phyloP scores from a whole-genome alignment of 345 rosid species.

The Citrus reticulata region DNA sequence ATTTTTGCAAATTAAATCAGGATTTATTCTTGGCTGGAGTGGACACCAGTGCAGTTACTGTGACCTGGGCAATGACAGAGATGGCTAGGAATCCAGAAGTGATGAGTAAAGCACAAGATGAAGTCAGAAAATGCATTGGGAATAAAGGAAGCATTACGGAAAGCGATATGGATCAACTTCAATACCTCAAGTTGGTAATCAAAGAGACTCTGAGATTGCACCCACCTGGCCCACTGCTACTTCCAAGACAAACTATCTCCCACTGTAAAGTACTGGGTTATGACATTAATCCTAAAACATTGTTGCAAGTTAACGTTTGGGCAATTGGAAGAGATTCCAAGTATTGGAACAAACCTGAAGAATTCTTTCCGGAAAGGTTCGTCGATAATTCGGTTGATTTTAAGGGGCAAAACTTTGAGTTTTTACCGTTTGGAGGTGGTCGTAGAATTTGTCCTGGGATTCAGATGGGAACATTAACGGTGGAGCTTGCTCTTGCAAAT shows the following conservation, averaged over 20 bases:
- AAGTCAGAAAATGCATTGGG: conserved; percentile 26
- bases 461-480: conserved; percentile 18
- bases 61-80: conserved; percentile 50
- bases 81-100: conserved; percentile 31
- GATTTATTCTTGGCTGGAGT: conserved; percentile 37
- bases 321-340: conserved; percentile 46
- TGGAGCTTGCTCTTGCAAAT: conserved; percentile 42
- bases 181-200: conserved; percentile 39
- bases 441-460: conserved; percentile 40
- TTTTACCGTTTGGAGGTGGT: conserved; percentile 40
- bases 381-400: conserved; percentile 26
- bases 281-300: conserved; percentile 30
- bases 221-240: conserved; percentile 43
- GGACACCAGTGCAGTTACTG: conserved; percentile 17
- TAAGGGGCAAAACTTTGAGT: conserved; percentile 41
- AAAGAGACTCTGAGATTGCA: conserved; percentile 56
- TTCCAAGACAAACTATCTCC: conserved; percentile 46
- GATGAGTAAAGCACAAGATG: conserved; percentile 22
- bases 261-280: conserved; percentile 32
- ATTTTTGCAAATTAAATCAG: conserved; percentile 10
- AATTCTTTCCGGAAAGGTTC: conserved; percentile 47
- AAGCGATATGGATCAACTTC: conserved; percentile 26
- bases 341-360: conserved; percentile 37
- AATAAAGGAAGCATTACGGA: conserved; percentile 28
- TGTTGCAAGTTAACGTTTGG: conserved; percentile 36